Base-by-base conservation (phyloP, 371 early-diverging fungal species). In the Mucor irregularis region DNA sequence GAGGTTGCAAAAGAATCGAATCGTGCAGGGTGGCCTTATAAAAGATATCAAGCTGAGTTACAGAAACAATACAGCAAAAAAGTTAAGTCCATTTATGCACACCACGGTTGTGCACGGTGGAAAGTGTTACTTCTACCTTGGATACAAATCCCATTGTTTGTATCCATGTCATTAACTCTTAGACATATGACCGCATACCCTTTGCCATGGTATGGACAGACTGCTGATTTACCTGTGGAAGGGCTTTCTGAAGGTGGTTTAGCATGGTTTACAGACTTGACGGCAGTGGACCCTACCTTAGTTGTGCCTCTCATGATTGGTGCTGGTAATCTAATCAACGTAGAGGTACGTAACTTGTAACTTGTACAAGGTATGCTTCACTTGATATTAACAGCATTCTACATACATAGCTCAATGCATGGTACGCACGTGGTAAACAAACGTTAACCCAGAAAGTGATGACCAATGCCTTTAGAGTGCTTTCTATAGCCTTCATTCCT, bases 71-170 rank as follows among this genome's bases (percentile, higher is more conserved):
- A 83, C 61, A 67, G 76, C 9, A 63, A 67, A 38, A 84, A 87
- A 52, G 78, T 81, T 9, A 73, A 73, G 11, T 63, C 74, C 11
- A 76, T 91, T 8, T 90, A 90, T 64, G 61, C 73, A 5, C 66
- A 74, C 17, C 66, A 90, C 58, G 69, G 79, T 19, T 90, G 89
- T 61, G 62, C 74, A 7, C 89, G 92, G 0, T 69, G 84, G 39
- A 77, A 83, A 46, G 73, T 86, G 9, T 74, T 90, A 30, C 8
- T 86, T 21, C 56, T 90, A 21, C 91, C 90, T 0, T 87, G 78
- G 71, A 74, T 87, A 0, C 93, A 93, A 56, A 83, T 91, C 7
- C 92, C 93, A 0, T 62, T 93, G 1, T 93, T 90, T 61, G 61
- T 91, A 11, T 69, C 80, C 47, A 82, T 86, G 81, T 85, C 91